Conservation (phyloP, 2,329 filamentous ascomycete genomes). For the Epichloe gansuensis region DNA sequence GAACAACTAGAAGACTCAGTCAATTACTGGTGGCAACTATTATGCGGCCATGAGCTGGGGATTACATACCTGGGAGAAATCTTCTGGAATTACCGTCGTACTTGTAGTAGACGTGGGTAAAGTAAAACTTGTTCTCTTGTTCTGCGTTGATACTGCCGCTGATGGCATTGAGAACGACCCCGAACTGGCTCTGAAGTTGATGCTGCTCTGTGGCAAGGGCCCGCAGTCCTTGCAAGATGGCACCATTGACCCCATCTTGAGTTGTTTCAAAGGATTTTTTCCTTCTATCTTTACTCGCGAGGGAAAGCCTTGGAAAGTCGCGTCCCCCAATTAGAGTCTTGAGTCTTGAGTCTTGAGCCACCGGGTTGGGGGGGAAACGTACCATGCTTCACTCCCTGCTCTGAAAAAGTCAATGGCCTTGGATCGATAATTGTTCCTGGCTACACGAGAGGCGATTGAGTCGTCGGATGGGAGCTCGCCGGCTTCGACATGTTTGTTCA, state of each 20-base stretch:
- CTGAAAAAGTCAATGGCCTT: conserved; percentile 1
- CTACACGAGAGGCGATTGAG: conserved; percentile 2
- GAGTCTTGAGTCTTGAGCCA: neutral
- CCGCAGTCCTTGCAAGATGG: neutral
- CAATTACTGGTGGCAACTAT: neutral
- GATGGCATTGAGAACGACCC: neutral
- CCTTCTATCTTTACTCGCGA: no score
- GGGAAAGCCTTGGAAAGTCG: no score
- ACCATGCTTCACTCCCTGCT: neutral
- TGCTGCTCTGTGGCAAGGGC: neutral
- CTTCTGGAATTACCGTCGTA: neutral
- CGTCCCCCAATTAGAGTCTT: no score
- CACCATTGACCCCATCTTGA: neutral
- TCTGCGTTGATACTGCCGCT: neutral
- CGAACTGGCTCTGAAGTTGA: neutral
- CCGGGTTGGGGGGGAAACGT: neutral
- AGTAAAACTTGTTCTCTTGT: neutral
- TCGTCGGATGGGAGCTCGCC: conserved; percentile 3
- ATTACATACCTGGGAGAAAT: neutral
- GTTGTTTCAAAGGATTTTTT: neutral
- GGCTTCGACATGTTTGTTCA: neutral
- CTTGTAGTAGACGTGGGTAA: neutral
- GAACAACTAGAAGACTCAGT: neutral
- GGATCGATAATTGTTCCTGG: conserved; percentile 2
- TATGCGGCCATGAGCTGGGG: neutral